These are phyloP conservation scores for Arthrobotrys iridis DNA, from an alignment of 2,329 filamentous ascomycete genomes.

Conservation along the genomic window DNA sequence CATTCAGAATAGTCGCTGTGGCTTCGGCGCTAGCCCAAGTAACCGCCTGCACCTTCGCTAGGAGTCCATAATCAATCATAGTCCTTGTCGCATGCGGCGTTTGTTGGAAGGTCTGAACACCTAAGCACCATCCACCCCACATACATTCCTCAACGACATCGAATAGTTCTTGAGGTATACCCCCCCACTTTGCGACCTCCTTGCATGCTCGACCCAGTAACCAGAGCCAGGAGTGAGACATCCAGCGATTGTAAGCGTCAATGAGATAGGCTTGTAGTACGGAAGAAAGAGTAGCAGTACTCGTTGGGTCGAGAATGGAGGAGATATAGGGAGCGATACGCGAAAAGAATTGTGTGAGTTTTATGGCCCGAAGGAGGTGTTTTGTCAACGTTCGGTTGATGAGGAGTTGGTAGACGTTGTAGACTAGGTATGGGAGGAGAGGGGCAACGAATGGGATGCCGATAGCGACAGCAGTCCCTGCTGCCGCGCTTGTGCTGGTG, in stretches of 20 bases:
- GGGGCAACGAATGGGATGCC: constrained; percentile 47
- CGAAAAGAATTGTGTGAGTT: constrained; percentile 51
- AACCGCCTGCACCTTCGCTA: constrained; percentile 47
- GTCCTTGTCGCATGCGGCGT: constrained; percentile 22
- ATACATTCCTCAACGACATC: constrained; percentile 46
- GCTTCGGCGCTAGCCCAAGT: constrained; percentile 52
- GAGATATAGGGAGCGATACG: constrained; percentile 43
- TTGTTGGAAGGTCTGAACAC: constrained; percentile 41
- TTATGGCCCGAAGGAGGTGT: constrained; percentile 47
- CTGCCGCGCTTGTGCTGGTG: constrained; percentile 39
- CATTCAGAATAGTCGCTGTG: constrained; percentile 43
- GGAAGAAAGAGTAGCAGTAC: constrained; percentile 30
- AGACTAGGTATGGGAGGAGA: constrained; percentile 43
- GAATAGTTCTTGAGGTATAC: constrained; percentile 46
- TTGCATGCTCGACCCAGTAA: constrained; percentile 38
- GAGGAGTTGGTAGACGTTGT: constrained; percentile 45
- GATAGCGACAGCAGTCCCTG: constrained; percentile 40
- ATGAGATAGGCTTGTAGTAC: constrained; percentile 46
- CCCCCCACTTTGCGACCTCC: constrained; percentile 49
- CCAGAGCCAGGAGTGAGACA: constrained; percentile 52
- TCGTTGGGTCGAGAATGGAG: constrained; percentile 35
- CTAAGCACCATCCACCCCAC: constrained; percentile 52
- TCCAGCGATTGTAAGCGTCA: constrained; percentile 49
- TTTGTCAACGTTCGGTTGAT: constrained; percentile 49
- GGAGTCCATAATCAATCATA: constrained; percentile 32